A percentile compares a stretch with the other conserved stretches of the same genome.
Evolutionary conservation across 345 rosid genomes (phyloP).

Genomic region (Passiflora organensis): DNA sequence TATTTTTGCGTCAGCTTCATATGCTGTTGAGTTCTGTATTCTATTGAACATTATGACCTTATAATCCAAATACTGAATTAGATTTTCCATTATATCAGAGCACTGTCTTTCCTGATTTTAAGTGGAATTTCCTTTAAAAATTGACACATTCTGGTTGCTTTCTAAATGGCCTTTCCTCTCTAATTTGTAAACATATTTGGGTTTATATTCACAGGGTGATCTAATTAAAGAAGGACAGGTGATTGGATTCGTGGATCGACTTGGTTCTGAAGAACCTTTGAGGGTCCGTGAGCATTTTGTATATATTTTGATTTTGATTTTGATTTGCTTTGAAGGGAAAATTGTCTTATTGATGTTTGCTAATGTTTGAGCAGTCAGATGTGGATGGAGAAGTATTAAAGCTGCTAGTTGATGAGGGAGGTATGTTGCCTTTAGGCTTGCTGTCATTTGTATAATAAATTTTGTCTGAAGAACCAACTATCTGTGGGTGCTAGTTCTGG

Average conservation of each 20-base stretch:
- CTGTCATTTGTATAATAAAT: not conserved
- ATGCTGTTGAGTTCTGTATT: too few relatives aligned
- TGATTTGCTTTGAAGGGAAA: slow-evolving; percentile 1
- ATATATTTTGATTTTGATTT: slow-evolving; percentile 5
- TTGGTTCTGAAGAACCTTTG: slow-evolving; percentile 64
- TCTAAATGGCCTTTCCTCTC: not conserved
- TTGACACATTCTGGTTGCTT: too few relatives aligned
- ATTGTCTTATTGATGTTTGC: slow-evolving; percentile 7
- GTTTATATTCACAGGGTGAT: slow-evolving; percentile 56
- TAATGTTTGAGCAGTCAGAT: slow-evolving; percentile 64
- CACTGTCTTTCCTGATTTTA: too few relatives aligned
- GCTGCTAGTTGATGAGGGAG: slow-evolving; percentile 80
- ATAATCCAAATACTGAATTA: too few relatives aligned
- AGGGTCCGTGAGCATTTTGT: slow-evolving; percentile 50
- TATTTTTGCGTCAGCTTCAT: too few relatives aligned
- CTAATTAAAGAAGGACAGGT: slow-evolving; percentile 77
- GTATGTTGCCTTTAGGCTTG: slow-evolving; percentile 33
- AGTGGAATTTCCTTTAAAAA: too few relatives aligned
- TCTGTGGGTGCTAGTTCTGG: not conserved
- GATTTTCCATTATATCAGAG: too few relatives aligned
- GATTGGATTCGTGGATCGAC: slow-evolving; percentile 75
- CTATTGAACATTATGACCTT: too few relatives aligned
- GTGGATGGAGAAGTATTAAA: slow-evolving; percentile 84
- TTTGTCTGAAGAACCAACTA: not conserved
- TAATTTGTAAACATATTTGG: not conserved